A percentile compares a stretch with the other conserved stretches of the same genome.
Conservation (phyloP, 2,329 filamentous ascomycete species). For the Aureobasidium sp. region DNA sequence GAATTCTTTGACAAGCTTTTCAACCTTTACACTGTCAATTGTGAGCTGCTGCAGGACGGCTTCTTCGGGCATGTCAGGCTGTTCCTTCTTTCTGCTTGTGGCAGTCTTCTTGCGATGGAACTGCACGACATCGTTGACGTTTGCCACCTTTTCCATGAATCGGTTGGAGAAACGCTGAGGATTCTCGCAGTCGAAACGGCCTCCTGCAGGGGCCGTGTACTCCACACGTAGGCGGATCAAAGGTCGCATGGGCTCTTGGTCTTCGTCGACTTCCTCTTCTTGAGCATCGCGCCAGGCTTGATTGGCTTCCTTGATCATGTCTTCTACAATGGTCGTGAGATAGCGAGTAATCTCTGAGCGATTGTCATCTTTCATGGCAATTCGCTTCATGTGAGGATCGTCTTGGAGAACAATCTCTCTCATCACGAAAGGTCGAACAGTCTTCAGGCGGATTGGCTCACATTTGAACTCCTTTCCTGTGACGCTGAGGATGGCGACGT, state of each 20-base stretch:
- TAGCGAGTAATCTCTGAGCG: slow-evolving; percentile 70
- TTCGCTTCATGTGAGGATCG: slow-evolving; percentile 66
- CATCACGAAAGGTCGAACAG: slow-evolving; percentile 85
- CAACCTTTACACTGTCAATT: slow-evolving; percentile 76
- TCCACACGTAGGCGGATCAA: slow-evolving; percentile 88
- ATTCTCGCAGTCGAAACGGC: slow-evolving; percentile 85
- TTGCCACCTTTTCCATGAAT: slow-evolving; percentile 85
- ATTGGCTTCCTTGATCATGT: slow-evolving; percentile 80
- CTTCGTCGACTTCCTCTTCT: slow-evolving; percentile 51
- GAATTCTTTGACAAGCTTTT: slow-evolving; percentile 81
- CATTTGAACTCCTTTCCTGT: slow-evolving; percentile 74
- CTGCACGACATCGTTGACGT: slow-evolving; percentile 86
- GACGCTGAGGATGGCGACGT: slow-evolving; percentile 78
- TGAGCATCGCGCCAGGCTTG: slow-evolving; percentile 75
- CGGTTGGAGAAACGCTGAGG: slow-evolving; percentile 92
- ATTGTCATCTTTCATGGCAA: slow-evolving; percentile 79
- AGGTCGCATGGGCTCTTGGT: slow-evolving; percentile 63
- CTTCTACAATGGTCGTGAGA: slow-evolving; percentile 70
- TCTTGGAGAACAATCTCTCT: slow-evolving; percentile 70
- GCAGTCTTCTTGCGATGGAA: slow-evolving; percentile 83
- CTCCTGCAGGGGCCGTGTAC: slow-evolving; percentile 75
- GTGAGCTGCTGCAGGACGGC: slow-evolving; percentile 54
- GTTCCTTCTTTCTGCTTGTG: slow-evolving; percentile 43
- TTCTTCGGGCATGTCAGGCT: slow-evolving; percentile 56
- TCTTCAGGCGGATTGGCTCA: slow-evolving; percentile 76